Conservation (phyloP, 106 monocot genomes). For the Amphibolis antarctica region DNA sequence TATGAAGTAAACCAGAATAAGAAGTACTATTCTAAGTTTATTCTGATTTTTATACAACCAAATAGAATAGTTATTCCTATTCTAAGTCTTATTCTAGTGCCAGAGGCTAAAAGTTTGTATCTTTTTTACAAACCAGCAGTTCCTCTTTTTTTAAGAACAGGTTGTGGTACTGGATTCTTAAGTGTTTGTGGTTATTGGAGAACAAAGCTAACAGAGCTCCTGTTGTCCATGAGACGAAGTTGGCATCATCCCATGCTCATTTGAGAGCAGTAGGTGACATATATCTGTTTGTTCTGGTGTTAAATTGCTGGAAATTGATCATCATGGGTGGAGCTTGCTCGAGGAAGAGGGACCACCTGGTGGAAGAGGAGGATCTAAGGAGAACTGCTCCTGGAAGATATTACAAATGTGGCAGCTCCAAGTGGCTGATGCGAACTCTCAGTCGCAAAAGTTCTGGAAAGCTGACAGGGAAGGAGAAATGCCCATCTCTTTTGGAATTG, state of each 20-base stretch:
- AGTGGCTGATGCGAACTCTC: slow-evolving; percentile 59
- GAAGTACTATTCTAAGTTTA: no score
- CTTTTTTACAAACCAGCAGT: no score
- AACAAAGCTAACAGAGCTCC: no score
- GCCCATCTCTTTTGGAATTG: slow-evolving; percentile 77
- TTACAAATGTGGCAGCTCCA: slow-evolving; percentile 69
- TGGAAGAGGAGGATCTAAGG: slow-evolving; percentile 27
- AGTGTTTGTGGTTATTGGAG: no score
- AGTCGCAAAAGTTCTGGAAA: slow-evolving; percentile 34
- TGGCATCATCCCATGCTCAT: not conserved
- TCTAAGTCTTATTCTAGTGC: no score
- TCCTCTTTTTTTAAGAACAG: no score
- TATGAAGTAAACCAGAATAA: no score
- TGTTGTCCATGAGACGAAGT: not conserved
- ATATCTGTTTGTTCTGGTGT: not conserved
- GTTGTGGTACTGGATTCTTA: no score
- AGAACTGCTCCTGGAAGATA: slow-evolving; percentile 29
- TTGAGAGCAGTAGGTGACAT: not conserved
- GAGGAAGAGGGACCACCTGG: slow-evolving; percentile 56
- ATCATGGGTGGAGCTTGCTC: slow-evolving; percentile 90
- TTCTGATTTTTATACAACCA: no score
- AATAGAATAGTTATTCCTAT: no score
- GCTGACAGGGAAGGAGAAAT: slow-evolving; percentile 20
- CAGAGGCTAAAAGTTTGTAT: no score
- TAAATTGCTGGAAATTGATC: not conserved